phyloP scores from a whole-genome alignment of 176 grass and related monocot species.

The Stipa capillata region DNA sequence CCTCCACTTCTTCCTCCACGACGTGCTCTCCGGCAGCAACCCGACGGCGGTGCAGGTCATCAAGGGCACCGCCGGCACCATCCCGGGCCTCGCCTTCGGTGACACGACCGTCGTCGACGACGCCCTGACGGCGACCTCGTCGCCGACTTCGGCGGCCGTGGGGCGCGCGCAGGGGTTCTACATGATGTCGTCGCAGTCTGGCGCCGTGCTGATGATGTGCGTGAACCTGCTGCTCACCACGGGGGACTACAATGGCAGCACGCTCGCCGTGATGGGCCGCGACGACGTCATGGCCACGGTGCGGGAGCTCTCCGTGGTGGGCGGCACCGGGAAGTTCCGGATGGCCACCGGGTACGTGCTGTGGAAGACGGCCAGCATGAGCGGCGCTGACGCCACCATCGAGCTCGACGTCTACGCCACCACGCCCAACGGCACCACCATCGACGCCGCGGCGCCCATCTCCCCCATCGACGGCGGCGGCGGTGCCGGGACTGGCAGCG shows the following conservation, averaged over 20 bases:
- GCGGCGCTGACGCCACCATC: background rate
- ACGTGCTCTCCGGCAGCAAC: slow-evolving; percentile 5
- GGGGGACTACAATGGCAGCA: slow-evolving; percentile 37
- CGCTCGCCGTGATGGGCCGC: slow-evolving; percentile 26
- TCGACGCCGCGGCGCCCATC: too few species aligned
- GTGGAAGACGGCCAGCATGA: slow-evolving; percentile 11
- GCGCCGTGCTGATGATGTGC: background rate
- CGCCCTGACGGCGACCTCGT: slow-evolving; percentile 22
- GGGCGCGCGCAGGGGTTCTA: slow-evolving; percentile 40
- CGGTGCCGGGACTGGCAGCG: too few species aligned
- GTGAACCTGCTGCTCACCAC: slow-evolving; percentile 32
- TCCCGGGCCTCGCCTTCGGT: too few species aligned
- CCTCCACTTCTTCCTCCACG: slow-evolving; percentile 50
- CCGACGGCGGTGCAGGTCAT: slow-evolving; percentile 11
- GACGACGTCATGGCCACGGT: slow-evolving; percentile 4
- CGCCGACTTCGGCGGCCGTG: background rate
- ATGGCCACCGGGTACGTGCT: slow-evolving; percentile 40
- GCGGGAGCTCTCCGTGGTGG: slow-evolving; percentile 42
- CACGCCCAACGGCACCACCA: too few species aligned
- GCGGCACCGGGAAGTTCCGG: slow-evolving; percentile 43
- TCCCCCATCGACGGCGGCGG: too few species aligned
- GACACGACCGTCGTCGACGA: slow-evolving; percentile 24
- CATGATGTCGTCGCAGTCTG: slow-evolving; percentile 14
- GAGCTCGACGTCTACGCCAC: slow-evolving; percentile 36
- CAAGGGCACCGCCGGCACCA: too few species aligned